These are phyloP conservation scores for Rosa lucieae DNA, from an alignment of 306 rosid species.

Conservation along the genomic window DNA sequence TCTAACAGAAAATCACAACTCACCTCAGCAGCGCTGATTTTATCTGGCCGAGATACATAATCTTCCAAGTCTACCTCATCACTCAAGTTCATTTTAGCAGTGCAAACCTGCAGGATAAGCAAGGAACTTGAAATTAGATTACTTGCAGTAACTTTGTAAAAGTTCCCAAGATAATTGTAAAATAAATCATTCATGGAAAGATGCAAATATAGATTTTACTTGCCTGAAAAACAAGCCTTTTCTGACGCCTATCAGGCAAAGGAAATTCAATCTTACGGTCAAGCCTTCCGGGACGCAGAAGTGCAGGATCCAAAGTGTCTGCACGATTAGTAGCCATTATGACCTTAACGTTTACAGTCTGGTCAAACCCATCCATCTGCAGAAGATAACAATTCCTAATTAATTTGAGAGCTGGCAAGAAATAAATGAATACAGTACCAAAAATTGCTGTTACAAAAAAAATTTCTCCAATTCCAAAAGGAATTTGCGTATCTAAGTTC, in stretches of 20 bases:
- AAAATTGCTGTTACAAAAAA: neutral
- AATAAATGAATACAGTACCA: neutral
- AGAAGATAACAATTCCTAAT: constrained; percentile 14
- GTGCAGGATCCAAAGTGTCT: constrained; percentile 97
- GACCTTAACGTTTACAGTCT: constrained; percentile 97
- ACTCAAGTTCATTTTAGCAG: constrained; percentile 95
- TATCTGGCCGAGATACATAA: constrained; percentile 98
- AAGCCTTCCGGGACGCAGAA: constrained; percentile 97
- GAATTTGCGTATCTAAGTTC: neutral
- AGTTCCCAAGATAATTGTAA: neutral
- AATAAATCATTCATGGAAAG: neutral
- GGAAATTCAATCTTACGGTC: constrained; percentile 98
- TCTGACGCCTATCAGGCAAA: constrained; percentile 93
- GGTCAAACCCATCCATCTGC: constrained; percentile 99
- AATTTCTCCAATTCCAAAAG: neutral
- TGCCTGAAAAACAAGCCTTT: constrained; percentile 98
- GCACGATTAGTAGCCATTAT: constrained; percentile 99
- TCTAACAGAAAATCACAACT: constrained; percentile 22
- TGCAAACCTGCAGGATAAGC: constrained; percentile 70
- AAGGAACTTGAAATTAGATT: neutral
- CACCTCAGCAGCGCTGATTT: constrained; percentile 99
- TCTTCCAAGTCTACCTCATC: constrained; percentile 98
- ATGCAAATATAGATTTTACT: constrained; percentile 14
- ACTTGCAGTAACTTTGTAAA: constrained; percentile 13
- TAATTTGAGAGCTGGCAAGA: neutral